Evolutionary conservation across 2,329 filamentous ascomycete genomes (phyloP).

Genomic region (Chaetomium olivaceum): DNA sequence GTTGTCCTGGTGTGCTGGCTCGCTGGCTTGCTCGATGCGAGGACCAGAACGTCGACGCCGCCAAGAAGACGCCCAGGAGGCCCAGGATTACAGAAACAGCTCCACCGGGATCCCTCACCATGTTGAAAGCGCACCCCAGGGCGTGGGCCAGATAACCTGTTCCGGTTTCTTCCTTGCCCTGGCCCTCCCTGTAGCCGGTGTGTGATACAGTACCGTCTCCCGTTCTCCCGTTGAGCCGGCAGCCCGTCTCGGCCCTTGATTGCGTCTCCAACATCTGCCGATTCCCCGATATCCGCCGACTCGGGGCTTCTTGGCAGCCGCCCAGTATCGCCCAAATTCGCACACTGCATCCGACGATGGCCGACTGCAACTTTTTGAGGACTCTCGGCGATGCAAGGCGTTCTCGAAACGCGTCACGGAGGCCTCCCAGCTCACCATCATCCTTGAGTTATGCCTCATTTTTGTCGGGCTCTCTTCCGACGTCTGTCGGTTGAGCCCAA

Average conservation of each 20-base stretch:
- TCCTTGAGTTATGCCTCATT: background rate
- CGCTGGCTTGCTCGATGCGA: background rate
- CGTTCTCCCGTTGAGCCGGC: slow-evolving; percentile 27
- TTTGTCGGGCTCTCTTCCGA: background rate
- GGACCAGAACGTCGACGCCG: background rate
- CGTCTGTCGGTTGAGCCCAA: background rate
- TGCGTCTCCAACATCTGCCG: slow-evolving; percentile 29
- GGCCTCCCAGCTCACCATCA: slow-evolving; percentile 1
- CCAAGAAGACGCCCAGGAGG: slow-evolving; percentile 7
- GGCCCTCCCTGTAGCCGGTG: slow-evolving; percentile 17
- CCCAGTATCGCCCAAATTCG: background rate
- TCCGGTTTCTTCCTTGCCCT: slow-evolving; percentile 29
- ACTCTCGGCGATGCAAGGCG: background rate
- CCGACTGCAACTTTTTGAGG: slow-evolving; percentile 18
- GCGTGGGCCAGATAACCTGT: background rate
- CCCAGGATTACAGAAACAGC: slow-evolving; percentile 2
- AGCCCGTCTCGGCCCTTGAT: slow-evolving; percentile 23
- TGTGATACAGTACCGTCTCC: background rate
- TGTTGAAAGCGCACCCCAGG: background rate
- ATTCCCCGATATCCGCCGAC: slow-evolving; percentile 35
- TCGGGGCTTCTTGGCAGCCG: slow-evolving; percentile 29
- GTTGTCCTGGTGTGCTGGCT: background rate
- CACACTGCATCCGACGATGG: slow-evolving; percentile 23
- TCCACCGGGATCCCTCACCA: background rate
- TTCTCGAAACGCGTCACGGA: slow-evolving; percentile 1